These are phyloP conservation scores for Gonapodya prolifera DNA, from an alignment of 192 early-diverging fungal genomes.

Conservation along the genomic window DNA sequence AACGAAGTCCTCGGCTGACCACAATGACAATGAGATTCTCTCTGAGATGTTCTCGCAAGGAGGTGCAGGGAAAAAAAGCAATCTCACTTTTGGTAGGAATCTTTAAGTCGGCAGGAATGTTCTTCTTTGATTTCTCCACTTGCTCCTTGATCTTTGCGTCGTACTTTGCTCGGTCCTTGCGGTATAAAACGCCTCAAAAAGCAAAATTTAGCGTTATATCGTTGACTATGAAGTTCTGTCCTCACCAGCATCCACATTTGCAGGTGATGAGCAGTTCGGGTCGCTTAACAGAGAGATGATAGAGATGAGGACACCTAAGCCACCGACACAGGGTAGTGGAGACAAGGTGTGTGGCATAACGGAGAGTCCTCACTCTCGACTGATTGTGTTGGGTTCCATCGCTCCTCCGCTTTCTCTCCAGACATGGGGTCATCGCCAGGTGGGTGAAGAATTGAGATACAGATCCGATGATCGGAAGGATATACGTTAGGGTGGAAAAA, in stretches of 20 bases:
- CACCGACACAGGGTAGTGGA: no score
- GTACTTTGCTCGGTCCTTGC: constrained; percentile 26
- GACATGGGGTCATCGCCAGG: constrained; percentile 44
- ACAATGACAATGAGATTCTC: neutral
- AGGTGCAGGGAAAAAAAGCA: neutral
- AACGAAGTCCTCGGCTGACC: constrained; percentile 20
- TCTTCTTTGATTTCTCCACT: constrained; percentile 33
- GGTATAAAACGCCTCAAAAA: constrained; percentile 20
- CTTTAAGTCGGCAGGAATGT: constrained; percentile 34
- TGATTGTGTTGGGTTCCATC: no score
- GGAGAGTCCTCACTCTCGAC: no score
- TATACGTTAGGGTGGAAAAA: constrained; percentile 46
- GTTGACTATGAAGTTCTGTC: neutral
- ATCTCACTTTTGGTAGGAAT: constrained; percentile 32
- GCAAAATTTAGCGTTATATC: neutral
- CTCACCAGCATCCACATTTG: constrained; percentile 47
- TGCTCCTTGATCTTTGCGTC: constrained; percentile 25
- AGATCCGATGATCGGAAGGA: constrained; percentile 35
- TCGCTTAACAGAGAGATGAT: constrained; percentile 36
- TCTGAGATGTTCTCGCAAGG: neutral
- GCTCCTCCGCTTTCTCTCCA: no score
- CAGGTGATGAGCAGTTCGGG: constrained; percentile 38
- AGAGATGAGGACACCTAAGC: no score
- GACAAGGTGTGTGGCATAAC: no score
- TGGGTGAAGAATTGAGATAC: constrained; percentile 49